Evolutionary conservation across 148 eudicot species (phyloP), one percentile per base, ranked within the genome.

Genomic region (Nepenthes mirabilis): DNA sequence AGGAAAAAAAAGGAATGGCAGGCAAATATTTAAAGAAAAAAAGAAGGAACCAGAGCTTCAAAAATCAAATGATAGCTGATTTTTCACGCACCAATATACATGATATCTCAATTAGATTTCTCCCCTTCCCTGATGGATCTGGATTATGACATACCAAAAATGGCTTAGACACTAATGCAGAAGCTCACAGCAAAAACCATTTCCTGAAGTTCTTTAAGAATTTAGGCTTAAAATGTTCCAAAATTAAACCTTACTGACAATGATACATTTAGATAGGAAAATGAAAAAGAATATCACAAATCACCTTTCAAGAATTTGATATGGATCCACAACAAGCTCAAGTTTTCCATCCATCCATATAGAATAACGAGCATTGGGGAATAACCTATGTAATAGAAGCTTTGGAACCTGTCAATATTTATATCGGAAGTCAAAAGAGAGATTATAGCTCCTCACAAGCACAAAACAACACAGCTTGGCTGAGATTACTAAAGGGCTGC

Each of bases 301-400:
- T 52, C 70, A 94, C 99, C 97, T 82, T 78, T 94, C 99, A 43
- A 94, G 86, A 70, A 94, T 82, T 72, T 82, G 95, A 84, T 89
- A 79, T 34, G 99, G 99, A 74, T 94, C 99, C 34, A 89, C 99
- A 74, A 94, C 95, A 14, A 94, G 88, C 74, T 94, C 80, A 66
- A 94, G 97, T 74, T 94, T 94, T 62, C 91, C 99, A 75, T 94
- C 99, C 77, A 94, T 70, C 99, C 99, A 94, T 61, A 94, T 69
- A 56, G 99, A 94, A 71, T 89, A 94, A 34, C 95, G 91, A 55
- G 82, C 97, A 84, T 77, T 84, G 9, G 95, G 95, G 59, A 89
- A 94, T 68, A 94, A 82, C 70, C 99, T 85, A 67, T 94, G 99
- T 61, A 87, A 68, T 61, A 94, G 78, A 76, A 94, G 97, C 79